These are phyloP conservation scores for Cornus kousa DNA, from an alignment of 148 eudicot species.

Conservation along the genomic window DNA sequence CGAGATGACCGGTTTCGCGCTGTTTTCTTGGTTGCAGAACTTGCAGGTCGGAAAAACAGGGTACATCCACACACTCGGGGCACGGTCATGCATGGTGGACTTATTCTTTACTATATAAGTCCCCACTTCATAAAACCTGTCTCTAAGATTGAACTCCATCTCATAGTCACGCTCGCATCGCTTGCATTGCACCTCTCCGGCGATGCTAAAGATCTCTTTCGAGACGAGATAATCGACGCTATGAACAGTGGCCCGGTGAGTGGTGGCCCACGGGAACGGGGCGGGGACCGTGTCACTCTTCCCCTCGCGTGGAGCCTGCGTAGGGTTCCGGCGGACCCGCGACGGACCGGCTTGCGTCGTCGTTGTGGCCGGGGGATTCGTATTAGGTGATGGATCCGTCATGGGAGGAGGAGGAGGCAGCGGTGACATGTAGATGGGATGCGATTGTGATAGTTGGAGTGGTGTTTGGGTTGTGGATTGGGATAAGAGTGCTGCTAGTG, in stretches of 20 bases:
- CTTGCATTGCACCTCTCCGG: conserved; percentile 58
- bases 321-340: conserved; percentile 12
- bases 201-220: conserved; percentile 25
- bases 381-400: too few species aligned
- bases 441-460: background rate
- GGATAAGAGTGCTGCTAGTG: background rate
- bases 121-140: conserved; percentile 36
- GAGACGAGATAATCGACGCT: conserved; percentile 15
- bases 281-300: conserved; percentile 22
- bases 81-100: conserved; percentile 33
- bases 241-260: conserved; percentile 40
- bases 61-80: conserved; percentile 34
- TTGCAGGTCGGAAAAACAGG: conserved; percentile 39
- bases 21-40: conserved; percentile 36
- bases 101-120: conserved; percentile 9
- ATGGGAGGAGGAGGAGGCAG: too few species aligned
- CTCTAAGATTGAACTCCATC: conserved; percentile 37
- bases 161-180: conserved; percentile 38
- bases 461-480: background rate
- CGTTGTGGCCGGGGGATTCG: background rate
- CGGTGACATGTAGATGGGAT: background rate
- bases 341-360: background rate
- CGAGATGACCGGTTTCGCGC: conserved; percentile 49
- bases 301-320: conserved; percentile 14
- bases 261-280: conserved; percentile 65